These are phyloP conservation scores for Spergularia marina DNA, from an alignment of 148 eudicot genomes.

Conservation along the genomic window DNA sequence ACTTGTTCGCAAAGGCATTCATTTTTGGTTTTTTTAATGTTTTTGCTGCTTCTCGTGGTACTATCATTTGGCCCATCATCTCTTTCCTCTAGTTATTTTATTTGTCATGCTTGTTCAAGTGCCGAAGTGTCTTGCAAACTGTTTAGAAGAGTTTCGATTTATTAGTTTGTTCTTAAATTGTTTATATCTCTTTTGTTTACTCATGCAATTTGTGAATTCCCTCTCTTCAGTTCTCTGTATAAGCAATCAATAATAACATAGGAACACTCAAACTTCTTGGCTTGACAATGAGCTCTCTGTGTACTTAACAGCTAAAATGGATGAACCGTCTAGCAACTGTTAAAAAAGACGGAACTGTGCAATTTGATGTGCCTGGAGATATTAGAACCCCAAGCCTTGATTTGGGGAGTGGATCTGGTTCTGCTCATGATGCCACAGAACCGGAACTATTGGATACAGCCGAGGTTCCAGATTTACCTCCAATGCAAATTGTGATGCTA, in stretches of 20 bases:
- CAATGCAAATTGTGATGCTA: constrained; percentile 48
- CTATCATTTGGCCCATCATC: not conserved
- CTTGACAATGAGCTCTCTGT: constrained; percentile 7
- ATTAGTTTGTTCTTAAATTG: not conserved
- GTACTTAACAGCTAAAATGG: constrained; percentile 44
- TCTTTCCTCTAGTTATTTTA: not conserved
- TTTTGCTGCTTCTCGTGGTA: constrained; percentile 1
- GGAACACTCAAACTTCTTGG: not conserved
- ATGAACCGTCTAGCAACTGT: constrained; percentile 40
- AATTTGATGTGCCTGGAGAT: constrained; percentile 42
- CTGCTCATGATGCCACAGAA: constrained; percentile 19
- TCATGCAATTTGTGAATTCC: not conserved
- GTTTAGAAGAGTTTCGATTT: too few species aligned
- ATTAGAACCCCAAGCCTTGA: constrained; percentile 34
- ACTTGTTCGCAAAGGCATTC: not conserved
- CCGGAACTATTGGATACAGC: constrained; percentile 30
- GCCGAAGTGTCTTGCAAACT: not conserved
- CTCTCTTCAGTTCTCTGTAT: not conserved
- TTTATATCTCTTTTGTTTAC: not conserved
- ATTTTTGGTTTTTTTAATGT: not conserved
- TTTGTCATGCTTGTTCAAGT: not conserved
- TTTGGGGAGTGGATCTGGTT: constrained; percentile 27
- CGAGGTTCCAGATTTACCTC: constrained; percentile 33
- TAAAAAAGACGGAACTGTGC: constrained; percentile 47
- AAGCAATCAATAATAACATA: not conserved